Evolutionary conservation across 2,329 filamentous ascomycete species (phyloP).

Genomic region (Tolypocladium nubicola): DNA sequence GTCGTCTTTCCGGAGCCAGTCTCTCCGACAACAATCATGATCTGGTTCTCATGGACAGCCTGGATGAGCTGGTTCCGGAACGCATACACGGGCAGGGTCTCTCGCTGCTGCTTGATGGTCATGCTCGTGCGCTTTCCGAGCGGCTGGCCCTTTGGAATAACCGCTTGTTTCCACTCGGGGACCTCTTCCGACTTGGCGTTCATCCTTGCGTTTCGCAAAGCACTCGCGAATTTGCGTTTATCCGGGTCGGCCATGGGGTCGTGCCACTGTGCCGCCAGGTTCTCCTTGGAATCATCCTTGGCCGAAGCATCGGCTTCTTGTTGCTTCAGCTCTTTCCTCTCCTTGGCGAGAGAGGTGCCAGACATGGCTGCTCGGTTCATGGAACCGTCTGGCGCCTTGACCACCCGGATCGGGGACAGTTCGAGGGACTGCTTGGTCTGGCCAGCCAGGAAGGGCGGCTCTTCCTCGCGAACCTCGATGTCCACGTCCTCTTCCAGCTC

Average conservation of each 20-base stretch:
- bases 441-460: conserved; percentile 88
- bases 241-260: conserved; percentile 89
- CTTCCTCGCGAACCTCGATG: conserved; percentile 92
- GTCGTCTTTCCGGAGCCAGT: conserved; percentile 97
- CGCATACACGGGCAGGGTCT: conserved; percentile 77
- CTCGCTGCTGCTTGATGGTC: conserved; percentile 90
- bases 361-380: conserved; percentile 95
- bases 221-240: conserved; percentile 78
- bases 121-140: conserved; percentile 80
- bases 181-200: conserved; percentile 55
- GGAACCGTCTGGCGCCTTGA: conserved; percentile 97
- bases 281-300: conserved; percentile 68
- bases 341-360: conserved; percentile 77
- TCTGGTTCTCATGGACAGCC: conserved; percentile 77
- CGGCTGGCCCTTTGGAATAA: conserved; percentile 67
- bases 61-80: conserved; percentile 83
- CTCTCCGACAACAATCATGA: conserved; percentile 93
- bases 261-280: conserved; percentile 86
- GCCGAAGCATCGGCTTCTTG: conserved; percentile 70
- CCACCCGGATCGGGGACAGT: conserved; percentile 86
- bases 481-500: conserved; percentile 95
- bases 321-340: conserved; percentile 78
- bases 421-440: conserved; percentile 96
- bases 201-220: conserved; percentile 60
- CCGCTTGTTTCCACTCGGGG: conserved; percentile 86